phyloP scores from a whole-genome alignment of 1,284 basidiomycete species.

The Melanopsichium pennsylvanicum region DNA sequence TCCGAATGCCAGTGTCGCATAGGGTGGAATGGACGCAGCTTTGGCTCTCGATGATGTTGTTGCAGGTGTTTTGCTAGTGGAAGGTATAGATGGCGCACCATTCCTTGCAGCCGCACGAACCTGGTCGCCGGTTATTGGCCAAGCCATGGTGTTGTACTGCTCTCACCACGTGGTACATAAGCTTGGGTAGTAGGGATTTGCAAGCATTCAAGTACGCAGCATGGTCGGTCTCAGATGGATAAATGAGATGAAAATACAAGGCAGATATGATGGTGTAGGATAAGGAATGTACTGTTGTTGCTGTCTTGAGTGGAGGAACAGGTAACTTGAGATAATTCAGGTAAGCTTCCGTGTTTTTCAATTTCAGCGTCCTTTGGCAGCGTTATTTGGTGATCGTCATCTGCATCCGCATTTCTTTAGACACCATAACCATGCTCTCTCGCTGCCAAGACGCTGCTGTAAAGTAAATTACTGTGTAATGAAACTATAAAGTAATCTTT shows the following conservation, averaged over 20 bases:
- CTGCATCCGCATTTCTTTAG: constrained; percentile 4
- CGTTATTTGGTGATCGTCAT: constrained; percentile 24
- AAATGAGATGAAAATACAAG: too few relatives aligned
- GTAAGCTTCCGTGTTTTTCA: constrained; percentile 19
- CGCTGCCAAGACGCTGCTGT: too few relatives aligned
- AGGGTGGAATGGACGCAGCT: constrained; percentile 41
- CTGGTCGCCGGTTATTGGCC: not conserved
- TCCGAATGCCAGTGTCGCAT: constrained; percentile 59
- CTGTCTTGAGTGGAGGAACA: constrained; percentile 9
- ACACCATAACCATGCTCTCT: too few relatives aligned
- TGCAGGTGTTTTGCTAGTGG: not conserved
- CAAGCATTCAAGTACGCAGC: not conserved
- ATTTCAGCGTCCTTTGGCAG: constrained; percentile 27
- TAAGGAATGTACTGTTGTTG: too few relatives aligned
- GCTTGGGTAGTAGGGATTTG: too few relatives aligned
- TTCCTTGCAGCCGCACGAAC: too few relatives aligned
- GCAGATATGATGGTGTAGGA: too few relatives aligned
- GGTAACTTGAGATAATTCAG: not conserved
- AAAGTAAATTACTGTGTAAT: too few relatives aligned
- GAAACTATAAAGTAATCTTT: too few relatives aligned
- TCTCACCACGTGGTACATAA: too few relatives aligned
- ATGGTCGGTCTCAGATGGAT: too few relatives aligned
- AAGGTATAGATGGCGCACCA: not conserved
- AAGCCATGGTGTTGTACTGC: too few relatives aligned
- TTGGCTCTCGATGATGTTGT: not conserved